Evolutionary conservation across 1,284 basidiomycete species (phyloP), one percentile per base, ranked within the genome.

Genomic region (Trichosporon faecale): DNA sequence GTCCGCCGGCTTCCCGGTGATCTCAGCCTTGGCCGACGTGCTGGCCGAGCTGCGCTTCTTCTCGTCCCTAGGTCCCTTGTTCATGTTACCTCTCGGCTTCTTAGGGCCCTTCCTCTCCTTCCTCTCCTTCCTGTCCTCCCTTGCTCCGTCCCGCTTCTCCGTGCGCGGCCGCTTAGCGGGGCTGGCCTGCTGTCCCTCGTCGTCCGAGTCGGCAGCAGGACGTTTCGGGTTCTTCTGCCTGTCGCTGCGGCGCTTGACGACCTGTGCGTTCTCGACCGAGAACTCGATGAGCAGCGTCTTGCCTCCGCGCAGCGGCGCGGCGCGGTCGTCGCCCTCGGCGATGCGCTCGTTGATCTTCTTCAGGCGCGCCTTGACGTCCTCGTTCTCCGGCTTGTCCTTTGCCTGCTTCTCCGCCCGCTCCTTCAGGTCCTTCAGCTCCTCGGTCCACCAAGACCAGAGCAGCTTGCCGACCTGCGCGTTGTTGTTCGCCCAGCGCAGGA

Each of bases 401-500:
- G 83, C 75, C 40, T 82, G 77, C 72, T 82, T 88, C 80, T 90
- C 89, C 44, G 83, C 75, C 23, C 85, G 80, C 78, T 89, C 88
- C 64, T 92, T 78, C 65, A 92, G 82, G 71, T 91, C 90, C 74
- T 87, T 86, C 55, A 94, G 83, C 82, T 95, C 93, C 65, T 90
- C 89, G 75, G 88, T 89, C 90, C 91, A 94, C 95, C 94, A 94
- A 68, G 85, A 85, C 76, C 88, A 87, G 78, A 94, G 89, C 68
- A 96, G 82, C 25, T 82, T 76, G 1, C 86, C 87, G 0, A 91
- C 87, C 1, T 86, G 87, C 0, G 87, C 83, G 78, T 96, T 95
- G 79, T 93, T 96, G 85, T 99, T 99, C 18, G 91, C 90, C 93
- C 94, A 99, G 25, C 96, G 88, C 40, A 99, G 83, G 0, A 98